Base-by-base conservation (phyloP, 2,329 filamentous ascomycete genomes). In the Fusarium udum region DNA sequence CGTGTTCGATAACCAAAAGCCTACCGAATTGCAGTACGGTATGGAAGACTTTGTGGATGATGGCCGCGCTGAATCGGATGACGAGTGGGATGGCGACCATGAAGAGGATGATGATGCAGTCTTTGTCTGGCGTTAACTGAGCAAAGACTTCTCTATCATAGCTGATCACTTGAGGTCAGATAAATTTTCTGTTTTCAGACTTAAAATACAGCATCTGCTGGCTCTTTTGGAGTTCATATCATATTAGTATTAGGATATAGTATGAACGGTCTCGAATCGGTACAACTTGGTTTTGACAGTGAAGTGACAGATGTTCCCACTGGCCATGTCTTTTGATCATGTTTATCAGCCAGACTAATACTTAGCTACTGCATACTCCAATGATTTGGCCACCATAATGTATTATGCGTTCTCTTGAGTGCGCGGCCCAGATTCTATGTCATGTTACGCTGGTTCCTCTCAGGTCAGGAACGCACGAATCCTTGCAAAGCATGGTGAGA, bases 1-100 rank as follows among this genome's bases (percentile, higher is more conserved):
- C 48, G 84, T 89, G 49, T 91, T 95, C 73, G 93, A 95, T 80
- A 95, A 95, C 79, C 88, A 93, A 78, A 91, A 93, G 68, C 90
- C 91, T 10, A 86, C 87, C 6, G 93, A 94, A 82, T 83, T 87
- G 31, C 90, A 92, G 69, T 93, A 87, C 72, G 87, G 87, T 28
- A 93, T 94, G 85, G 89, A 87, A 3, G 92, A 95, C 78, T 95
- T 95, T 75, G 80, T 93, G 20, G 81, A 92, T 81, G 82, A 85
- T 7, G 86, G 85, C 7, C 86, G 88, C 64, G 87, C 89, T 40
- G 86, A 89, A 42, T 85, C 84, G 6, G 88, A 89, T 81, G 87
- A 84, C 2, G 87, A 89, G 36, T 89, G 87, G 89, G 86, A 90
- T 56, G 89, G 88, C 9, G 87, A 89, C 55, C 82, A 85, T 40